Evolutionary conservation across 768 basidiomycete species (phyloP).

Genomic region (Podaxis sp.): DNA sequence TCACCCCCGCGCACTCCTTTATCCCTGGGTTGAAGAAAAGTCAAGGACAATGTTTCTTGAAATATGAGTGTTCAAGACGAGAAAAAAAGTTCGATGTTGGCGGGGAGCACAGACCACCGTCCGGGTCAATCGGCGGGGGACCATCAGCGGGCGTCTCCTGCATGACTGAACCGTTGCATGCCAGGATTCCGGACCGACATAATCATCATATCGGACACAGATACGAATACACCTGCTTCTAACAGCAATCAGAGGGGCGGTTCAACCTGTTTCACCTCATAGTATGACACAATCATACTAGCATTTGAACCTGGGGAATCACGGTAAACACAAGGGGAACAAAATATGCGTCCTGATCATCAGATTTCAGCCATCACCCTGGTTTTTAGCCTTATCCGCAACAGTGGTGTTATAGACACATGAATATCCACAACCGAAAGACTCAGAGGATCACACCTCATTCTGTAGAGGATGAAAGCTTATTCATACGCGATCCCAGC

Average conservation of each 20-base stretch:
- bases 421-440: not conserved
- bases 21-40: not conserved
- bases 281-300: not conserved
- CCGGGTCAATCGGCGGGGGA: slow-evolving; percentile 5
- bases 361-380: not conserved
- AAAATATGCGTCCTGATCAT: not conserved
- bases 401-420: not conserved
- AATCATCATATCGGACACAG: not conserved
- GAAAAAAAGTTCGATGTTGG: not conserved
- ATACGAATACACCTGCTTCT: not conserved
- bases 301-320: not conserved
- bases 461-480: not conserved
- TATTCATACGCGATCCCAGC: not conserved
- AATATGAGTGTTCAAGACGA: not conserved
- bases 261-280: not conserved
- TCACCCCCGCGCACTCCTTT: not conserved
- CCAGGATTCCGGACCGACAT: not conserved
- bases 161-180: not conserved
- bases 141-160: not conserved
- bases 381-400: not conserved
- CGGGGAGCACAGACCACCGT: not conserved
- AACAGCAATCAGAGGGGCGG: not conserved
- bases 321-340: not conserved
- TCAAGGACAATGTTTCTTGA: not conserved
- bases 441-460: not conserved